phyloP scores from a whole-genome alignment of 2,329 filamentous ascomycete species.

The Teratosphaeria zuluensis region DNA sequence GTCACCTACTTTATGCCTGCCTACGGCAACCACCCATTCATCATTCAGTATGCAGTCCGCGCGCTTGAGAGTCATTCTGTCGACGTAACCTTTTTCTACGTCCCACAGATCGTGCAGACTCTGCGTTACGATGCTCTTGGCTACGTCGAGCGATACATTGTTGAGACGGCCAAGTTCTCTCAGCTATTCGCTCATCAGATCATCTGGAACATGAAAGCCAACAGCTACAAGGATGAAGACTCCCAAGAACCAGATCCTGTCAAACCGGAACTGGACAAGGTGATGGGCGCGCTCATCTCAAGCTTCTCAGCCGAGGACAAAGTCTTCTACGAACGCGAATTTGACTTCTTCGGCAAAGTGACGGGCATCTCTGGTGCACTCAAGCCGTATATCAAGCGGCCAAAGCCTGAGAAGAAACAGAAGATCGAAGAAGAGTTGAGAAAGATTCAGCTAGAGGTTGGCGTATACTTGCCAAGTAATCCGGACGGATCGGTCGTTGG shows the following conservation, averaged over 20 bases:
- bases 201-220: slow-evolving; percentile 99
- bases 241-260: slow-evolving; percentile 81
- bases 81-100: slow-evolving; percentile 98
- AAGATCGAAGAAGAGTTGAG: slow-evolving; percentile 98
- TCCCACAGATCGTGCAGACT: slow-evolving; percentile 94
- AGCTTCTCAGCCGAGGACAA: slow-evolving; percentile 73
- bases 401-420: slow-evolving; percentile 94
- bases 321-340: slow-evolving; percentile 87
- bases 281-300: slow-evolving; percentile 72
- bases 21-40: slow-evolving; percentile 82
- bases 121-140: slow-evolving; percentile 86
- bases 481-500: slow-evolving; percentile 95
- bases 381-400: slow-evolving; percentile 81
- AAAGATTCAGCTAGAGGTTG: slow-evolving; percentile 93
- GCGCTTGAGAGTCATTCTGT: slow-evolving; percentile 87
- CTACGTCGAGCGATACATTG: slow-evolving; percentile 91
- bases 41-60: slow-evolving; percentile 94
- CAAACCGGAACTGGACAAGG: slow-evolving; percentile 85
- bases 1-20: slow-evolving; percentile 87
- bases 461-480: slow-evolving; percentile 94
- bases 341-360: slow-evolving; percentile 96
- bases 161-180: slow-evolving; percentile 96
- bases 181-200: slow-evolving; percentile 98
- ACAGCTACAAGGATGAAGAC: slow-evolving; percentile 95
- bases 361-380: slow-evolving; percentile 93